Evolutionary conservation across 1,139 yeast genomes (phyloP).

Genomic region (Suhomyces anneliseae): DNA sequence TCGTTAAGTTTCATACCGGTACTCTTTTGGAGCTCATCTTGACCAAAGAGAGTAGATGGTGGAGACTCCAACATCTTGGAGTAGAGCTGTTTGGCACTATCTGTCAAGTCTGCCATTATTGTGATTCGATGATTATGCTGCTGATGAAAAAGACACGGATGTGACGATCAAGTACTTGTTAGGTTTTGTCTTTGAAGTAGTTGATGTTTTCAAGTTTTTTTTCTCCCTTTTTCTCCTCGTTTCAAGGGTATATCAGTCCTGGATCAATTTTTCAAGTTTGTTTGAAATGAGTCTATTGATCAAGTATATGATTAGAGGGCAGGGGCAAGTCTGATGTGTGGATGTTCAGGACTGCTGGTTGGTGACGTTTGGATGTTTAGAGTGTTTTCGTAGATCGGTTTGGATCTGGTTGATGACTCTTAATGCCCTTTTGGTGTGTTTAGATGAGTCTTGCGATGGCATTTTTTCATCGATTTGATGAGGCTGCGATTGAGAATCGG

Average conservation of each 20-base stretch:
- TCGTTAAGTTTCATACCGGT: conserved; percentile 41
- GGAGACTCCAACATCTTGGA: conserved; percentile 55
- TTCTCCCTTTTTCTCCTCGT: no score
- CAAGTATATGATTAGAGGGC: no score
- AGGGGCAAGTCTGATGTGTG: no score
- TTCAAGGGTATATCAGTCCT: no score
- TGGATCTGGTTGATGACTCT: not conserved
- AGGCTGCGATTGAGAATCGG: no score
- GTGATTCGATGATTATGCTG: not conserved
- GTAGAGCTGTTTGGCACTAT: conserved; percentile 57
- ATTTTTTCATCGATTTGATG: not conserved
- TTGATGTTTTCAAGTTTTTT: no score
- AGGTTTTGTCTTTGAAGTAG: no score
- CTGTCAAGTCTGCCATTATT: conserved; percentile 32
- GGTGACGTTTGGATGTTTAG: no score
- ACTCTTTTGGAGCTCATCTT: conserved; percentile 56
- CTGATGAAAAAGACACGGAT: not conserved
- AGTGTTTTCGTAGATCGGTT: no score
- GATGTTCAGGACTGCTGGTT: no score
- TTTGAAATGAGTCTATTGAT: no score
- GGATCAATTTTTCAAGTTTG: no score
- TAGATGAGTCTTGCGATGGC: not conserved
- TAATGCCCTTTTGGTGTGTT: conserved; percentile 4
- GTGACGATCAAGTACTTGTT: not conserved
- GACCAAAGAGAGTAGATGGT: conserved; percentile 50